Conservation (phyloP, 768 basidiomycete genomes). For the Suillus occidentalis region DNA sequence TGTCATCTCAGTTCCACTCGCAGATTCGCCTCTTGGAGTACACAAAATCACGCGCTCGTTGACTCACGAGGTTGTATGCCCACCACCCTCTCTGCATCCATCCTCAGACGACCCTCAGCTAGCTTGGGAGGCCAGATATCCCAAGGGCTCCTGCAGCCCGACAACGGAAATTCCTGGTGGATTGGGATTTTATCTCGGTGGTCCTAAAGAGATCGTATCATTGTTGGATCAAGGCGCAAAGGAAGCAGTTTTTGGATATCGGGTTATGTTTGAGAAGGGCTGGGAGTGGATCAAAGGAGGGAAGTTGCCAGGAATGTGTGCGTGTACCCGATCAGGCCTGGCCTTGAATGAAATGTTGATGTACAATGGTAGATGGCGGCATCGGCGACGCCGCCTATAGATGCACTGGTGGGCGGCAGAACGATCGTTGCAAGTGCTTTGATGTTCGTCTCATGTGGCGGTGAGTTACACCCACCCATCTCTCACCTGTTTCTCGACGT, state of each 20-base stretch:
- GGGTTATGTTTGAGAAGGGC: slow-evolving; percentile 59
- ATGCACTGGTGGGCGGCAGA: slow-evolving; percentile 68
- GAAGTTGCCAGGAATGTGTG: slow-evolving; percentile 73
- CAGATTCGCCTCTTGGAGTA: slow-evolving; percentile 48
- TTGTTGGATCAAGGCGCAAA: slow-evolving; percentile 40
- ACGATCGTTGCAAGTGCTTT: slow-evolving; percentile 66
- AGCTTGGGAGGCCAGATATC: slow-evolving; percentile 66
- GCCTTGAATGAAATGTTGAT: neutral
- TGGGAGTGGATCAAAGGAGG: slow-evolving; percentile 77
- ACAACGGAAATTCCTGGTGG: slow-evolving; percentile 53
- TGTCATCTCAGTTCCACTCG: slow-evolving; percentile 32
- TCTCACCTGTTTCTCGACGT: neutral
- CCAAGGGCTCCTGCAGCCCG: slow-evolving; percentile 62
- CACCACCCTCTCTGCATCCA: slow-evolving; percentile 18
- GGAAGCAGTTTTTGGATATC: slow-evolving; percentile 64
- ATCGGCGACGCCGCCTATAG: slow-evolving; percentile 55
- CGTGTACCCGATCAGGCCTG: slow-evolving; percentile 27
- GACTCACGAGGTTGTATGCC: slow-evolving; percentile 29
- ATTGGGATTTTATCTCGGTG: slow-evolving; percentile 68
- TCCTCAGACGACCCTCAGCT: slow-evolving; percentile 12
- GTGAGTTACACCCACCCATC: slow-evolving; percentile 30
- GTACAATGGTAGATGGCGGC: slow-evolving; percentile 47
- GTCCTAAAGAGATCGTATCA: slow-evolving; percentile 44
- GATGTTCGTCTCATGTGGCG: slow-evolving; percentile 76
- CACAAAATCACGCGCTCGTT: slow-evolving; percentile 45